A percentile compares a stretch with the other conserved stretches of the same genome.
phyloP scores from a whole-genome alignment of 2,329 filamentous ascomycete genomes.

The Cordyceps sp. region DNA sequence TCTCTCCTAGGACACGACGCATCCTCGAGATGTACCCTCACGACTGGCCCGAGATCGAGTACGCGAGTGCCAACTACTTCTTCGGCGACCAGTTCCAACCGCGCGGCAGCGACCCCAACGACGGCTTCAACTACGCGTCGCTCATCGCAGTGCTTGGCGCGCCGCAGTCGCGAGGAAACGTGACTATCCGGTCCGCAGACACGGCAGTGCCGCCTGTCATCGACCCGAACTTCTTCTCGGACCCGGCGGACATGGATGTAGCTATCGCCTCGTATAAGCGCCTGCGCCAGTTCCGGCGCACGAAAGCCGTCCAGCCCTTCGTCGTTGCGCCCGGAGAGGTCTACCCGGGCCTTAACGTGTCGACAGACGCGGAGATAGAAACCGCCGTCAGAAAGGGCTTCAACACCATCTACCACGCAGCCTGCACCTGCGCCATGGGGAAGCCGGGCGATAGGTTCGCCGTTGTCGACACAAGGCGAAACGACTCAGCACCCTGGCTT shows the following conservation, averaged over 20 bases:
- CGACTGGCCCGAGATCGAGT: conserved; percentile 20
- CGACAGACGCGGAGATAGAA: conserved; percentile 25
- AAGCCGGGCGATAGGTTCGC: conserved; percentile 29
- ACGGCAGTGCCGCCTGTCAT: conserved; percentile 17
- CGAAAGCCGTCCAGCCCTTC: conserved; percentile 11
- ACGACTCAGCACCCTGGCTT: too few relatives aligned
- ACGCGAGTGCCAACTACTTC: not conserved
- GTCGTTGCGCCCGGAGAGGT: conserved; percentile 16
- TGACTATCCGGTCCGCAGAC: conserved; percentile 15
- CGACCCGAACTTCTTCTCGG: conserved; percentile 25
- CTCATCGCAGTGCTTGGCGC: conserved; percentile 16
- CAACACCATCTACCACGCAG: conserved; percentile 10
- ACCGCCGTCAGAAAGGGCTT: conserved; percentile 10
- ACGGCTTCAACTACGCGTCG: conserved; percentile 8
- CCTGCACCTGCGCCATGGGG: conserved; percentile 17
- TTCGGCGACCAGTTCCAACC: not conserved
- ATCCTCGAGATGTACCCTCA: conserved; percentile 10
- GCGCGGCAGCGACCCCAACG: conserved; percentile 2
- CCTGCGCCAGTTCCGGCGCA: conserved; percentile 16
- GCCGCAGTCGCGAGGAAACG: conserved; percentile 24
- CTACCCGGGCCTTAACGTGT: conserved; percentile 18
- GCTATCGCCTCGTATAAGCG: conserved; percentile 24
- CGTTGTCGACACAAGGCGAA: conserved; percentile 36
- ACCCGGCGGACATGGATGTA: conserved; percentile 23
- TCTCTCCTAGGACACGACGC: conserved; percentile 6